A percentile compares a stretch with the other conserved stretches of the same genome.
Evolutionary conservation across 1,284 basidiomycete species (phyloP).

Genomic region (Pholiota adiposa): DNA sequence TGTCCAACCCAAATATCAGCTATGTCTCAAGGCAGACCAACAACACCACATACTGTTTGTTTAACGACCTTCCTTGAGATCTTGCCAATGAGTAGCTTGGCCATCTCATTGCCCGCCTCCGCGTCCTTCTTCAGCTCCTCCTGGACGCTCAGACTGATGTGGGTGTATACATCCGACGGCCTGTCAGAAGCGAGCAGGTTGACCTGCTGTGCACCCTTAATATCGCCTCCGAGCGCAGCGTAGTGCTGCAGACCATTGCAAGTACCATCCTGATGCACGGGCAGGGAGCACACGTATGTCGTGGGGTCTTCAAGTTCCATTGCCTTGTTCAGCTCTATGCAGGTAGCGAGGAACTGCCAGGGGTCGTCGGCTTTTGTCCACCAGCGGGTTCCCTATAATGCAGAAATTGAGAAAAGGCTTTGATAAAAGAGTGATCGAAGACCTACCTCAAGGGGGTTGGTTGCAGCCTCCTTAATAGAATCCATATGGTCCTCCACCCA

Average conservation of each 20-base stretch:
- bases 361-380: slow-evolving; percentile 95
- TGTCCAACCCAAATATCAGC: slow-evolving; percentile 26
- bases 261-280: slow-evolving; percentile 98
- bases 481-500: slow-evolving; percentile 80
- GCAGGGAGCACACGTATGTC: slow-evolving; percentile 76
- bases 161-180: slow-evolving; percentile 96
- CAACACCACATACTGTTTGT: slow-evolving; percentile 76
- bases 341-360: slow-evolving; percentile 96
- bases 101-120: slow-evolving; percentile 57
- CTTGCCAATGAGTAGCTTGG: slow-evolving; percentile 76
- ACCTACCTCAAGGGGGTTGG: slow-evolving; percentile 79
- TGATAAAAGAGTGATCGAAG: background rate
- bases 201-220: slow-evolving; percentile 89
- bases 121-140: slow-evolving; percentile 45
- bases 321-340: slow-evolving; percentile 85
- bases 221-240: slow-evolving; percentile 95
- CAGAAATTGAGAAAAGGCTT: background rate
- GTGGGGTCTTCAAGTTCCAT: slow-evolving; percentile 77
- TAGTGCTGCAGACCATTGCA: slow-evolving; percentile 99
- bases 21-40: background rate
- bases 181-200: slow-evolving; percentile 88
- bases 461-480: slow-evolving; percentile 85
- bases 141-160: slow-evolving; percentile 88
- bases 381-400: slow-evolving; percentile 70
- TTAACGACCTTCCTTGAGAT: slow-evolving; percentile 96